Conservation (phyloP, 2,329 filamentous ascomycete species). For the Talaromyces piceae region DNA sequence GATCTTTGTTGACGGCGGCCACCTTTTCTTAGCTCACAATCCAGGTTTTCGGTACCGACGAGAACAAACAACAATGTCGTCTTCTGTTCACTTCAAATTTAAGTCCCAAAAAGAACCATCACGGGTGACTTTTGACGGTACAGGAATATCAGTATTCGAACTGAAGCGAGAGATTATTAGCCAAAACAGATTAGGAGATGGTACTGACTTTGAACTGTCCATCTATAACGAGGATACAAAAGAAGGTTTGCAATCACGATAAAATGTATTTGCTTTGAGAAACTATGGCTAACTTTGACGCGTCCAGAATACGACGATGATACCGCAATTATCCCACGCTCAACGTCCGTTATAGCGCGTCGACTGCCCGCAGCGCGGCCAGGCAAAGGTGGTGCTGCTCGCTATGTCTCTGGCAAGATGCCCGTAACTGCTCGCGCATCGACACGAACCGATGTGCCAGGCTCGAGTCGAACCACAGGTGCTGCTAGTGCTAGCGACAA, state of each 20-base stretch:
- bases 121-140: constrained; percentile 93
- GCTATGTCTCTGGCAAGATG: constrained; percentile 96
- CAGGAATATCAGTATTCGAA: constrained; percentile 96
- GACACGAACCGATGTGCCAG: constrained; percentile 56
- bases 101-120: constrained; percentile 96
- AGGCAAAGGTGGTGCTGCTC: constrained; percentile 81
- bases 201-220: constrained; percentile 89
- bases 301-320: constrained; percentile 87
- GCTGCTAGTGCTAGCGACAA: constrained; percentile 34
- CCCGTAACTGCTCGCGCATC: constrained; percentile 79
- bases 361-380: constrained; percentile 75
- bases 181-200: constrained; percentile 87
- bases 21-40: constrained; percentile 14
- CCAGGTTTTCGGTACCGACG: constrained; percentile 19
- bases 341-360: constrained; percentile 85
- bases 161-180: constrained; percentile 97
- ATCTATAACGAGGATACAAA: constrained; percentile 89
- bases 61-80: constrained; percentile 63
- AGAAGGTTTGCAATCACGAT: constrained; percentile 60
- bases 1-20: constrained; percentile 8
- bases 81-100: constrained; percentile 99
- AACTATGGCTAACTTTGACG: constrained; percentile 1
- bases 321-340: constrained; percentile 91
- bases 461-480: constrained; percentile 28
- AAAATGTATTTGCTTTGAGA: neutral